Percentiles rank a stretch among this genome's conserved stretches.
phyloP scores from a whole-genome alignment of 2,329 filamentous ascomycete genomes.

The Botrytis fabae region DNA sequence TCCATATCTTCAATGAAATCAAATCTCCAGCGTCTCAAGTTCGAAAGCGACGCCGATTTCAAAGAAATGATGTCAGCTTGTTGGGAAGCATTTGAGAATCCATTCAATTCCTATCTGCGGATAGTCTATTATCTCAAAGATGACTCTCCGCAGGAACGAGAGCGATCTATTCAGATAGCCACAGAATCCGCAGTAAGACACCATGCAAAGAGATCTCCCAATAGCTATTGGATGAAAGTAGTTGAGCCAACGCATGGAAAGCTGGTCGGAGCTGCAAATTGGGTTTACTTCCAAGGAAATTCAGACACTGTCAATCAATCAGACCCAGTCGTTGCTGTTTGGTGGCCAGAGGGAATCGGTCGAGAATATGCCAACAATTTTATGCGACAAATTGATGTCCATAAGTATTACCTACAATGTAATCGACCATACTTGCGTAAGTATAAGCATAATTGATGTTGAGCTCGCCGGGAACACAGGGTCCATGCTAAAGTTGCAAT shows the following conservation, averaged over 20 bases:
- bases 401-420: background rate
- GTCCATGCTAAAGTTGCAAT: background rate
- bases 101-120: background rate
- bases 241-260: background rate
- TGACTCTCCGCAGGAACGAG: background rate
- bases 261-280: background rate
- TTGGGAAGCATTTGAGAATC: background rate
- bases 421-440: slow-evolving; percentile 11
- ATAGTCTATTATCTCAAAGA: background rate
- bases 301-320: background rate
- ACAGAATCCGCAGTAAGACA: background rate
- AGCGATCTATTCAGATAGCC: background rate
- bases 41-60: background rate
- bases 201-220: background rate
- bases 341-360: background rate
- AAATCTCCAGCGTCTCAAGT: background rate
- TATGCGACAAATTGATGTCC: background rate
- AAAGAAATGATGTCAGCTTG: background rate
- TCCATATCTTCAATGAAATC: background rate
- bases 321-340: background rate
- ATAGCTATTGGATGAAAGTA: slow-evolving; percentile 14
- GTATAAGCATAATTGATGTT: background rate
- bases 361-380: slow-evolving; percentile 1
- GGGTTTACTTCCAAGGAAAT: background rate
- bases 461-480: background rate